phyloP scores from a whole-genome alignment of 805 yeast genomes.

The Zygosaccharomyces lentus region DNA sequence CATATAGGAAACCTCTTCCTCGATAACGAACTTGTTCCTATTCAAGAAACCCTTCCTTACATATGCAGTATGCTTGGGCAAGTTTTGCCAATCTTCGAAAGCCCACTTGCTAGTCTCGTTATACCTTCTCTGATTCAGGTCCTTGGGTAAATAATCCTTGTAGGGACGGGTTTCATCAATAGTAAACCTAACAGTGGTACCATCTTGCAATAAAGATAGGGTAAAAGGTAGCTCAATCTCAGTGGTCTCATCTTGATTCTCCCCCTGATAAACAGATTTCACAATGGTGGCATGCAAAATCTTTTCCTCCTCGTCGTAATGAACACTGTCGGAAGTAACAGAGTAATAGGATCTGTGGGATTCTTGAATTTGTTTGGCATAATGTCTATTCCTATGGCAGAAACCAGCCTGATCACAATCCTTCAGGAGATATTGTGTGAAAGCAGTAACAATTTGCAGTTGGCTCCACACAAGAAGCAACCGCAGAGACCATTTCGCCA shows the following conservation, averaged over 20 bases:
- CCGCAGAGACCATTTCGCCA: background rate
- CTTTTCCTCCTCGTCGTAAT: slow-evolving; percentile 29
- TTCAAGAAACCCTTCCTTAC: slow-evolving; percentile 2
- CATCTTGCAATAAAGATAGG: slow-evolving; percentile 48
- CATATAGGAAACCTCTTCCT: background rate
- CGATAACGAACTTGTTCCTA: background rate
- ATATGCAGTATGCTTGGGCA: background rate
- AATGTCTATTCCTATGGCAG: slow-evolving; percentile 73
- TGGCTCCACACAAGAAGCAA: slow-evolving; percentile 4
- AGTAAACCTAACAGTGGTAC: slow-evolving; percentile 56
- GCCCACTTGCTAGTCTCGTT: slow-evolving; percentile 59
- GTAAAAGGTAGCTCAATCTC: slow-evolving; percentile 50
- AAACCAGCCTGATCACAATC: slow-evolving; percentile 78
- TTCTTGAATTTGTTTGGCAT: slow-evolving; percentile 42
- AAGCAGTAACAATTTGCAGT: slow-evolving; percentile 33
- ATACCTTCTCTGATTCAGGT: slow-evolving; percentile 49
- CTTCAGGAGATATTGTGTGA: slow-evolving; percentile 66
- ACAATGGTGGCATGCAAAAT: slow-evolving; percentile 43
- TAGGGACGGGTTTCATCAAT: slow-evolving; percentile 58
- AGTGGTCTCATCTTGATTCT: slow-evolving; percentile 32
- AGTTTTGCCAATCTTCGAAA: slow-evolving; percentile 30
- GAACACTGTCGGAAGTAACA: slow-evolving; percentile 37
- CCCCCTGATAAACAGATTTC: slow-evolving; percentile 38
- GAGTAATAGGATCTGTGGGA: slow-evolving; percentile 39
- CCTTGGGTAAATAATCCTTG: slow-evolving; percentile 19